Evolutionary conservation across 768 basidiomycete genomes (phyloP).

Genomic region (Trametes elegans): DNA sequence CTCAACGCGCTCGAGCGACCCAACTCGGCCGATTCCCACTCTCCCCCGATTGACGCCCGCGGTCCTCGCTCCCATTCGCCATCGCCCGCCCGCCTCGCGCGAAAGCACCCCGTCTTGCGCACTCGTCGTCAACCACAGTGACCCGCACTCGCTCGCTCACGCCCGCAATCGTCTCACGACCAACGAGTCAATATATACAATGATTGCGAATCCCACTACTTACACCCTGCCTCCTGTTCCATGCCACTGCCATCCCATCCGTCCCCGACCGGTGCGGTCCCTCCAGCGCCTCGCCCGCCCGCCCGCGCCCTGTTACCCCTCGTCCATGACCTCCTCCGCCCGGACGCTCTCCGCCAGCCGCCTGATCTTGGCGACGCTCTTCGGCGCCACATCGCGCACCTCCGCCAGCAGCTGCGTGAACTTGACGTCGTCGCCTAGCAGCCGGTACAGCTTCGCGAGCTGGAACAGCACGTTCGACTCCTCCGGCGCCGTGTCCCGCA

Average conservation of each 20-base stretch:
- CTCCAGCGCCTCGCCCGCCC: not conserved
- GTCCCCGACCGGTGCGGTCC: conserved; percentile 13
- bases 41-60: not conserved
- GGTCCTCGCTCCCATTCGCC: conserved; percentile 1
- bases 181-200: conserved; percentile 8
- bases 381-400: conserved; percentile 93
- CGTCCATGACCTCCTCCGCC: conserved; percentile 73
- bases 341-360: conserved; percentile 69
- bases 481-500: conserved; percentile 83
- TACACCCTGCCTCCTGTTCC: too few species aligned
- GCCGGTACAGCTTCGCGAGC: conserved; percentile 87
- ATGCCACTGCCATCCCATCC: not conserved
- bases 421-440: conserved; percentile 73
- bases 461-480: conserved; percentile 98
- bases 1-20: conserved; percentile 22
- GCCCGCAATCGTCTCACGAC: not conserved
- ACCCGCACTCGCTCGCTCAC: not conserved
- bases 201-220: not conserved
- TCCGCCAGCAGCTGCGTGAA: conserved; percentile 84
- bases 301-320: conserved; percentile 49
- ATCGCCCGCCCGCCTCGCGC: conserved; percentile 3
- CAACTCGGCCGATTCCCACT: conserved; percentile 14
- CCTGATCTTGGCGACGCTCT: conserved; percentile 81
- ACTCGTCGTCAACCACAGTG: not conserved
- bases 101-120: not conserved